These are phyloP conservation scores for Protea cynaroides DNA, from an alignment of 164 flowering plant genomes.

Conservation along the genomic window DNA sequence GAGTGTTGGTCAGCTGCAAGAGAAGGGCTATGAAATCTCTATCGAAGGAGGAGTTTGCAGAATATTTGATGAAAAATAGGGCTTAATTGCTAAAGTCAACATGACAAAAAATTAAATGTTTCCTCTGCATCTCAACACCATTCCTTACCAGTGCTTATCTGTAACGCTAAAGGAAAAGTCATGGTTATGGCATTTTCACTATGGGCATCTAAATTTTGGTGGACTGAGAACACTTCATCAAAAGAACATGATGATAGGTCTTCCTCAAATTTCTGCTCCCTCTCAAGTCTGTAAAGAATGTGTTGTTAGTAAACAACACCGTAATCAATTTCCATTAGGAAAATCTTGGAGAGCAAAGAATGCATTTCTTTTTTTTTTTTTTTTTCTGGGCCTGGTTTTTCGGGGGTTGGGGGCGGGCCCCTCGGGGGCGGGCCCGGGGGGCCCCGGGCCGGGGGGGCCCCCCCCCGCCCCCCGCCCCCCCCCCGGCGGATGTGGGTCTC, in stretches of 20 bases:
- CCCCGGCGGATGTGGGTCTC: too few species aligned
- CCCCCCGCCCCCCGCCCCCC: too few species aligned
- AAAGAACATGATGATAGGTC: too few species aligned
- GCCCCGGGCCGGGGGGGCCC: too few species aligned
- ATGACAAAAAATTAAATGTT: conserved; percentile 2
- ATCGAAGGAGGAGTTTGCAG: background rate
- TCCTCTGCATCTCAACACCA: background rate
- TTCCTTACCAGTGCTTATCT: background rate
- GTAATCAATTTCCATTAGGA: conserved; percentile 1
- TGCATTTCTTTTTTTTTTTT: too few species aligned
- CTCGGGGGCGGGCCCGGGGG: too few species aligned
- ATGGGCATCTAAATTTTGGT: too few species aligned
- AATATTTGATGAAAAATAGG: background rate
- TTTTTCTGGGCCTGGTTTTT: too few species aligned
- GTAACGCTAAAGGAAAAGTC: background rate
- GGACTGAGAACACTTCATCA: too few species aligned
- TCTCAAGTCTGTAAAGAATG: too few species aligned
- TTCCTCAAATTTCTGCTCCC: background rate
- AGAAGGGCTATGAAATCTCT: conserved; percentile 2
- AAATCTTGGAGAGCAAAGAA: conserved; percentile 3
- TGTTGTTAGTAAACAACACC: conserved; percentile 8
- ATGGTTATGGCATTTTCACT: background rate
- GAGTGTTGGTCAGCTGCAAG: conserved; percentile 2
- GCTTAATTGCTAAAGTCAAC: conserved; percentile 1
- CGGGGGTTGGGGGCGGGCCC: too few species aligned